Base-by-base conservation (phyloP, 169 alveolate genomes). In the Cryptosporidium baileyi region DNA sequence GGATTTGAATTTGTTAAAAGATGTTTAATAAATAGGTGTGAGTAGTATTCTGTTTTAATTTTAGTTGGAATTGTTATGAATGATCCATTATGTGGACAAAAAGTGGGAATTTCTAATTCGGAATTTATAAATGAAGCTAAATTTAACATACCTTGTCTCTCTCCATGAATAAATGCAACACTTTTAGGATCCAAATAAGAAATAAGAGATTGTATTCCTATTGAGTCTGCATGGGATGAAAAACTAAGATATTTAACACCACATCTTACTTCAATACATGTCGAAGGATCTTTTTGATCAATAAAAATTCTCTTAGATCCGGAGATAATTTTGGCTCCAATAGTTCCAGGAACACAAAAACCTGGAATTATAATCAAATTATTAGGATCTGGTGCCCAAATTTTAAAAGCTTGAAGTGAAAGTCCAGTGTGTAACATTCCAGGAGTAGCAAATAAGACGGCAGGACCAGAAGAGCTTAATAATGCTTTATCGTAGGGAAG, bases 351-450 rank as follows among this genome's bases (percentile, higher is more conserved):
- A 2, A 96, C 97, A 80, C 99, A 97, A 89, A 97, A 98, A 0
- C 99, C 99, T 6, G 99, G 99, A 61, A 98, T 95, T 38, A 98
- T 94, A 22, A 97, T 92, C 30, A 98, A 91, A 89, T 97, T 98
- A 80, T 94, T 93, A n/a, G 96, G 93, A 67, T 95, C 96, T 1
- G 93, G 94, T 17, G 98, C 98, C 97, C 99, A 97, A 63, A 94
- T 95, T 93, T 96, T 97, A 89, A 97, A 96, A 9, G 97, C 98
- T 74, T 92, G 91, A 49, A 98, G 92, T 38, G 99, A 95, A 40
- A 96, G 91, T 6, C 99, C 99, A 11, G 98, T 98, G 90, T 98
- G 99, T 11, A 98, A 95, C 99, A 97, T 98, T n/a, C 99, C 99
- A 0, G 99, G 99, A 7, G 99, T 96, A 17, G 99, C 99, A 80